Base-by-base conservation (phyloP, 352 stramenopile genomes). In the Globisporangium echinulatum region DNA sequence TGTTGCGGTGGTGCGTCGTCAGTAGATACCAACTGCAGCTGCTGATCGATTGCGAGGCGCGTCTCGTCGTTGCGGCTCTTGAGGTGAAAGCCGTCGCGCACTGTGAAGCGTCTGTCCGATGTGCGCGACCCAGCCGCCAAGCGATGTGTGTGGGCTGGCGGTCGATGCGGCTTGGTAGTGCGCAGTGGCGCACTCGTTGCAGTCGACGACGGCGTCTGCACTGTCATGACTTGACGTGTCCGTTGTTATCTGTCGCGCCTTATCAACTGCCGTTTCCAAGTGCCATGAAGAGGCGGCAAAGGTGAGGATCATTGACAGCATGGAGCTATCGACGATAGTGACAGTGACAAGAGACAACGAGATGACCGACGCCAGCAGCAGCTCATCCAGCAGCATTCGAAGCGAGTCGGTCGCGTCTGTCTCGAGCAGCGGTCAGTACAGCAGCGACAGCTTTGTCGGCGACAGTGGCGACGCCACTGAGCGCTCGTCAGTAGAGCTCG, bases 51-150 rank as follows among this genome's bases (percentile, higher is more conserved):
- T 44, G 61, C 68, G 14, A 62, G 68, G 3, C 70, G 59, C 36
- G 62, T 61, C 51, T 87, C 79, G 46, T 82, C 70, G 46, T 87
- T 88, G 49, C 67, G 71, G 4, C 67, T 71, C 52, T 81, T 85
- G 8, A 90, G 54, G 63, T 90, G 81, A 61, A 90, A 90, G 14
- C 81, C 81, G 52, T 90, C 81, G 13, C 81, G 81, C 11, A 88
- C 70, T 0, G 76, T 77, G 54, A 88, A 88, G 33, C 68, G 70
- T 51, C 83, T 85, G n/a, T 59, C 64, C 4, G 13, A n/a, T 33
- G 25, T 33, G 25, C 25, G 25, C 25, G 25, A 33, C 25, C 25
- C 33, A 36, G 44, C 5, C 0, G 25, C 33, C 11, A 33, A 33
- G 25, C 25, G 46, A 7, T 0, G 15, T 7, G 9, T 19, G 39